phyloP scores from a whole-genome alignment of 768 basidiomycete genomes.

The Mycena vulgaris region DNA sequence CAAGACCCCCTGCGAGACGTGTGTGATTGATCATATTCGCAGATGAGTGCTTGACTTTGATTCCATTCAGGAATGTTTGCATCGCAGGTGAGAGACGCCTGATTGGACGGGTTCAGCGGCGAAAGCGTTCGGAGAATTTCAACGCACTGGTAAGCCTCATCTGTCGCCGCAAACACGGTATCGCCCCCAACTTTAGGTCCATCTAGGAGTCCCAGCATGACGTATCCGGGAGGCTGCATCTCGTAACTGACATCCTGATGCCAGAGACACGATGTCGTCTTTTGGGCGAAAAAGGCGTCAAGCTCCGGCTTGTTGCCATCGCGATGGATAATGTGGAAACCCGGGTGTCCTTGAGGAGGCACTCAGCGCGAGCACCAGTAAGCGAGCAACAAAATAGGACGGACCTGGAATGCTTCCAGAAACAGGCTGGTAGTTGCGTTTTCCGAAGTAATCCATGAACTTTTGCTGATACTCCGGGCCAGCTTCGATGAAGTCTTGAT shows the following conservation, averaged over 20 bases:
- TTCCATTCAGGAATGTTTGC: no score
- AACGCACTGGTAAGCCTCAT: no score
- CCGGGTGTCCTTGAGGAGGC: conserved; percentile 37
- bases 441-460: conserved; percentile 28
- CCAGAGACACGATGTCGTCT: conserved; percentile 40
- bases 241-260: no score
- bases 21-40: no score
- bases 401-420: conserved; percentile 35
- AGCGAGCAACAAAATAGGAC: background rate
- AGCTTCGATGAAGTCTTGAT: conserved; percentile 37
- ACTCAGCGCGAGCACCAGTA: no score
- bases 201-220: no score
- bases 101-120: conserved; percentile 43
- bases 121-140: conserved; percentile 45
- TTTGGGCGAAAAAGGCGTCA: conserved; percentile 38
- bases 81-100: conserved; percentile 38
- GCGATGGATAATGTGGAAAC: conserved; percentile 41
- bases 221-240: no score
- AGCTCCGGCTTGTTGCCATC: conserved; percentile 40
- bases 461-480: conserved; percentile 35
- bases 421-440: conserved; percentile 35
- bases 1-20: no score
- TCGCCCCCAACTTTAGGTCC: no score
- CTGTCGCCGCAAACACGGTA: no score
- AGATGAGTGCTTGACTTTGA: no score